These are phyloP conservation scores for Apiotrichum porosum DNA, from an alignment of 1,284 basidiomycete species.

Conservation along the genomic window DNA sequence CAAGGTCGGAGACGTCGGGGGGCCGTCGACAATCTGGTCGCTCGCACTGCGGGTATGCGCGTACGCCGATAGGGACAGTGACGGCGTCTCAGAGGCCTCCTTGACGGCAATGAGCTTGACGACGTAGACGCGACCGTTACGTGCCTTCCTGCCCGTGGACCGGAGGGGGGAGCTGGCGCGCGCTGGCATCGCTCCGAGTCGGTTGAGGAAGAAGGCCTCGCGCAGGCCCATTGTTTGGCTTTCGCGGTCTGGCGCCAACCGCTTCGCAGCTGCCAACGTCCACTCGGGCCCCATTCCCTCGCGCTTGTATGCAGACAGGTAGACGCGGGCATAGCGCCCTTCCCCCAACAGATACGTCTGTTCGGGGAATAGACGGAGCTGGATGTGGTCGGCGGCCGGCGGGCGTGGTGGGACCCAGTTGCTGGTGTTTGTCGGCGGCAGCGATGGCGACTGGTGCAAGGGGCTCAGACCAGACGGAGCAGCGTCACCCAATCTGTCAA, in stretches of 20 bases:
- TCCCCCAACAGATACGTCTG: slow-evolving; percentile 47
- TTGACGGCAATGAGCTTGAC: slow-evolving; percentile 43
- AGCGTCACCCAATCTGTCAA: too few species aligned
- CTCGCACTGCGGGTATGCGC: not conserved
- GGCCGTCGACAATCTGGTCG: not conserved
- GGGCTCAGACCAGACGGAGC: slow-evolving; percentile 23
- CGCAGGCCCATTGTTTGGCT: slow-evolving; percentile 49
- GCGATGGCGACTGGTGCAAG: slow-evolving; percentile 39
- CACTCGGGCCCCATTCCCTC: slow-evolving; percentile 19
- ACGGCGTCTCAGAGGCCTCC: slow-evolving; percentile 24
- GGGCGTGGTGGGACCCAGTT: slow-evolving; percentile 35
- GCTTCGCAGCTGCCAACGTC: slow-evolving; percentile 51
- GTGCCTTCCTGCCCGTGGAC: not conserved
- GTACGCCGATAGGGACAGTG: not conserved
- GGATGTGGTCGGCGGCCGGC: slow-evolving; percentile 28
- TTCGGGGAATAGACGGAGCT: slow-evolving; percentile 36
- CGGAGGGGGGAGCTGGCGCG: slow-evolving; percentile 18
- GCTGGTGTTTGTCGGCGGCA: slow-evolving; percentile 11
- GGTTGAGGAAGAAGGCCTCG: slow-evolving; percentile 51
- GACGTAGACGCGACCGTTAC: slow-evolving; percentile 31
- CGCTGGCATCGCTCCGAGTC: slow-evolving; percentile 24
- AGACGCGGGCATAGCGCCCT: slow-evolving; percentile 50
- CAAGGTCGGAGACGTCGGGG: not conserved
- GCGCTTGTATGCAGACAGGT: slow-evolving; percentile 44
- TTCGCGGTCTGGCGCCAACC: slow-evolving; percentile 48